These are phyloP conservation scores for Penicillium malachiteum DNA, from an alignment of 495 filamentous ascomycete genomes.

Conservation along the genomic window DNA sequence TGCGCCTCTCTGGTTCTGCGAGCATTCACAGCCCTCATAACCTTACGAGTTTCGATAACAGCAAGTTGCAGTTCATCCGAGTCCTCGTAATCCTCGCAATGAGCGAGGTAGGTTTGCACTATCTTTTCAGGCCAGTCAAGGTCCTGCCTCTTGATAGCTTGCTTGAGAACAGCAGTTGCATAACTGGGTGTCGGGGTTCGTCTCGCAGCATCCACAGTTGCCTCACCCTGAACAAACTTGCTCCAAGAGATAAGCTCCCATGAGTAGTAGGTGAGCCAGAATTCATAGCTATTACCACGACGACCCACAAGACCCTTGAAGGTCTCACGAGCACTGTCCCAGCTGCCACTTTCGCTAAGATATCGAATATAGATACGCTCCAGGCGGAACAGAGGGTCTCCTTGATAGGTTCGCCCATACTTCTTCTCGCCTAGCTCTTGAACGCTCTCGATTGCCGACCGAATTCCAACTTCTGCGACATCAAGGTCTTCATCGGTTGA, in stretches of 20 bases:
- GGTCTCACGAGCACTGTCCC: slow-evolving; percentile 63
- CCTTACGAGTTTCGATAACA: slow-evolving; percentile 64
- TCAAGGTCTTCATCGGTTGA: slow-evolving; percentile 87
- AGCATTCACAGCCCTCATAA: slow-evolving; percentile 59
- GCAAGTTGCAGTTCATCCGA: slow-evolving; percentile 69
- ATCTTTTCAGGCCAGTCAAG: slow-evolving; percentile 94
- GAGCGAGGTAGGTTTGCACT: slow-evolving; percentile 75
- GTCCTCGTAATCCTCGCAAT: slow-evolving; percentile 84
- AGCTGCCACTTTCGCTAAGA: slow-evolving; percentile 71
- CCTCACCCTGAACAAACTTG: slow-evolving; percentile 51
- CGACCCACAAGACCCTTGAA: slow-evolving; percentile 70
- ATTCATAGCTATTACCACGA: slow-evolving; percentile 77
- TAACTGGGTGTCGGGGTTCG: slow-evolving; percentile 55
- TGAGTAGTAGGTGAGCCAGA: slow-evolving; percentile 86
- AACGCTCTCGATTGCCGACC: slow-evolving; percentile 79
- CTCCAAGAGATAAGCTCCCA: slow-evolving; percentile 82
- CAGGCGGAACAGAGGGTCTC: slow-evolving; percentile 82
- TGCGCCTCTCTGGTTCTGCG: slow-evolving; percentile 65
- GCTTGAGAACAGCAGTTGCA: slow-evolving; percentile 70
- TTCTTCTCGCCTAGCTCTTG: slow-evolving; percentile 72
- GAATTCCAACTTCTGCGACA: slow-evolving; percentile 85
- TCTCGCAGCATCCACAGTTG: slow-evolving; percentile 45
- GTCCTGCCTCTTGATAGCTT: slow-evolving; percentile 64
- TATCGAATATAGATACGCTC: slow-evolving; percentile 92
- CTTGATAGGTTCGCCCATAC: slow-evolving; percentile 72